These are phyloP conservation scores for Candida loeiensis DNA, from an alignment of 805 yeast genomes.

Conservation along the genomic window DNA sequence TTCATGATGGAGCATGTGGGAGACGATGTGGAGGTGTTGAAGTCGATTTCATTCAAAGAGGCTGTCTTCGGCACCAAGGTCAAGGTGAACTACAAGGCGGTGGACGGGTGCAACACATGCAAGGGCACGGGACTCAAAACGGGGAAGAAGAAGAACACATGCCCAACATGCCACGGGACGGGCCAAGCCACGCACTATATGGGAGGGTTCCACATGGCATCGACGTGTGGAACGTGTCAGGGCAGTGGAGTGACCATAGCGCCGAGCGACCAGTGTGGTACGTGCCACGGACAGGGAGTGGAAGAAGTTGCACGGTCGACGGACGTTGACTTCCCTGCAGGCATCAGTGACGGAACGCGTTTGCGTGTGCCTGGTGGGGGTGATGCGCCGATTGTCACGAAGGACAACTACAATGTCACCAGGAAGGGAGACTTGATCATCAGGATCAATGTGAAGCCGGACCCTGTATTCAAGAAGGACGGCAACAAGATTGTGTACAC, in stretches of 20 bases:
- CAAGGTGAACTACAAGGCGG: conserved; percentile 64
- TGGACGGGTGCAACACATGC: conserved; percentile 77
- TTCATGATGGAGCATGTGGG: conserved; percentile 81
- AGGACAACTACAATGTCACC: conserved; percentile 63
- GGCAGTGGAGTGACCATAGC: conserved; percentile 84
- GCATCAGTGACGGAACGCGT: conserved; percentile 82
- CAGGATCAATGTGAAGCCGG: conserved; percentile 73
- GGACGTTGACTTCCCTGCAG: conserved; percentile 81
- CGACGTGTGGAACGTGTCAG: conserved; percentile 82
- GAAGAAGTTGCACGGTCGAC: conserved; percentile 63
- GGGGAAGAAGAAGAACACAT: conserved; percentile 71
- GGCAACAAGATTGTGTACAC: conserved; percentile 64
- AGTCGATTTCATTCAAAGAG: conserved; percentile 76
- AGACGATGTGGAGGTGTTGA: conserved; percentile 78
- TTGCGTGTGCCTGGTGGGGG: conserved; percentile 86
- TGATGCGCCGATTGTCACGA: conserved; percentile 75
- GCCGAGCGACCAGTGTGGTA: conserved; percentile 62
- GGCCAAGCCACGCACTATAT: conserved; percentile 84
- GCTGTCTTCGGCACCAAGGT: conserved; percentile 77
- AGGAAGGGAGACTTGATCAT: conserved; percentile 86
- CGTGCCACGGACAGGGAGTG: conserved; percentile 92
- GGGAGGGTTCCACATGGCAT: conserved; percentile 96
- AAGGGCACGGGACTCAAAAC: conserved; percentile 79
- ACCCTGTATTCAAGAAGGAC: conserved; percentile 62
- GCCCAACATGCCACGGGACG: conserved; percentile 87